Evolutionary conservation across 495 filamentous ascomycete genomes (phyloP).

Genomic region (Lophiotrema nucula): DNA sequence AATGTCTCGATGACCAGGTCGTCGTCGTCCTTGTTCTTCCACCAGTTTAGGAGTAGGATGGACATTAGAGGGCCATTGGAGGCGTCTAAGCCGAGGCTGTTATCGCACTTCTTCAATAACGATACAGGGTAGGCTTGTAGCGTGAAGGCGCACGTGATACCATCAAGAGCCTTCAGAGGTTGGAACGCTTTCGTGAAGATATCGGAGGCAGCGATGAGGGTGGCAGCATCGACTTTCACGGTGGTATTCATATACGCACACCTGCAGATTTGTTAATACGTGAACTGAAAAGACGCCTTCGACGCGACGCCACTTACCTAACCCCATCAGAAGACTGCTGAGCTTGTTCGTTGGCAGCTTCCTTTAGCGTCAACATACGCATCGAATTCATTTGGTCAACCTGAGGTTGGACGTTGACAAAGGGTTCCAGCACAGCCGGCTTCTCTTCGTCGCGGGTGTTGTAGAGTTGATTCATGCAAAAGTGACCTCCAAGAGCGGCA

Average conservation of each 20-base stretch:
- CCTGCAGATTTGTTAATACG: background rate
- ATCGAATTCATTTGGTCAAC: constrained; percentile 9
- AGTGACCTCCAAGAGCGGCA: background rate
- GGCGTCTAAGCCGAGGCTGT: constrained; percentile 1
- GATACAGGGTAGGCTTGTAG: constrained; percentile 9
- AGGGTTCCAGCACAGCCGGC: constrained; percentile 1
- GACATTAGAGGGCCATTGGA: constrained; percentile 3
- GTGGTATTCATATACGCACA: constrained; percentile 5
- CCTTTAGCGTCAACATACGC: constrained; percentile 9
- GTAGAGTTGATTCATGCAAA: constrained; percentile 13
- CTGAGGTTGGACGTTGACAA: constrained; percentile 4
- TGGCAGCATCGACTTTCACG: constrained; percentile 6
- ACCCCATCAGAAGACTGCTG: background rate
- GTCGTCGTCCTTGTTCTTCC: constrained; percentile 4
- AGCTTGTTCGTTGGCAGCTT: constrained; percentile 4
- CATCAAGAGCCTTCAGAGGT: background rate
- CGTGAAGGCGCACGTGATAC: constrained; percentile 6
- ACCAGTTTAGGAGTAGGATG: constrained; percentile 5
- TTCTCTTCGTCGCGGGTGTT: constrained; percentile 1
- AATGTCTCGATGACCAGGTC: background rate
- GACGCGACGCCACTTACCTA: too few species aligned
- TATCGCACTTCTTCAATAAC: background rate
- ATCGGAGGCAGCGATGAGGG: background rate
- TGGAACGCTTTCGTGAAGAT: background rate
- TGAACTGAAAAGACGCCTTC: background rate